Evolutionary conservation across 306 rosid genomes (phyloP), one percentile per base, ranked within the genome.

Genomic region (Fagus sylvatica): DNA sequence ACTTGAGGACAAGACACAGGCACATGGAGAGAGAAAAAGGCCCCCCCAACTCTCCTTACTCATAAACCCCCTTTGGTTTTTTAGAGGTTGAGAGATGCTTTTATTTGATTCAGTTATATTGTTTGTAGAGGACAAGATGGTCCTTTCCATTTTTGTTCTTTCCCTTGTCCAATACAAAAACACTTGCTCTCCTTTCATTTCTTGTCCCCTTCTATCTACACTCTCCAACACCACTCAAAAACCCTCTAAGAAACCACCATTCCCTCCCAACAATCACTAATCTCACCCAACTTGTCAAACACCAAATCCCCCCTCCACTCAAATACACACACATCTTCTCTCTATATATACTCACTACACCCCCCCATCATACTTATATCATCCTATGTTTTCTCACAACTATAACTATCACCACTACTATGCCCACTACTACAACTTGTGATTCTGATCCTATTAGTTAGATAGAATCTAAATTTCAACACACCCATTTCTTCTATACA

Each of bases 1-100:
- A 84, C 86, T 87, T 48, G 60, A 92, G 76, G 90, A 89, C 83
- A 80, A 81, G 92, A 92, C 93, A 88, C 46, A 39, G 86, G 88
- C 97, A 92, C 93, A 90, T 92, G 97, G 89, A 83, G 79, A 68
- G 73, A 69, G 74, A 59, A 51, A 76, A 78, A 85, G 79, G 75
- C 17, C 82, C 80, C 28, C 28, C 28, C 28, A 22, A 22, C 28
- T 73, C 66, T 80, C 74, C 56, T 80, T 76, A 74, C 51, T 66
- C 65, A 7, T 71, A 71, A 73, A 76, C 76, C 69, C 84, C 78
- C 40, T 40, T 16, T 51, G 33, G 51, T 8, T 79, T 77, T 74
- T 80, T 56, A 89, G 80, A 83, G 84, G 83, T 73, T 68, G 76
- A 72, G 60, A 85, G 87, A 71, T 83, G 82, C 81, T 69, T 79